Conservation (phyloP, 371 early-diverging fungal species). For the Mortierella sp. region DNA sequence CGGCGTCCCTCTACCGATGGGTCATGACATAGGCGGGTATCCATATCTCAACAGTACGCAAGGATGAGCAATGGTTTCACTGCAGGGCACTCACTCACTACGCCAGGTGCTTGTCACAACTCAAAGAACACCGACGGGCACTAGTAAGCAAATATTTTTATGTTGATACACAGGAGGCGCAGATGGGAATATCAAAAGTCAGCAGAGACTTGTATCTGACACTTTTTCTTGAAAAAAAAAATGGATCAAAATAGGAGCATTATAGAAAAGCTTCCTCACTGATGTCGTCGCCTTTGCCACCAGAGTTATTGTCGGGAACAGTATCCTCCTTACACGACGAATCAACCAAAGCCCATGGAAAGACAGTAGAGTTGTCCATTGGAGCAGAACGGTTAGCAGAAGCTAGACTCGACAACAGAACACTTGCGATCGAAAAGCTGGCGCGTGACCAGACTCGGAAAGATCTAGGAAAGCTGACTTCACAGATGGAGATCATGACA, state of each 20-base stretch:
- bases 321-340: not conserved
- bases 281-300: constrained; percentile 8
- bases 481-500: too few relatives aligned
- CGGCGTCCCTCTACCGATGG: not conserved
- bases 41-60: constrained; percentile 23
- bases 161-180: too few relatives aligned
- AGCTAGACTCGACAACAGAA: not conserved
- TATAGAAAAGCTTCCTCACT: constrained; percentile 14
- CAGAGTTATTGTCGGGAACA: not conserved
- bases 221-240: not conserved
- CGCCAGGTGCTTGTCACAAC: constrained; percentile 27
- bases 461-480: too few relatives aligned
- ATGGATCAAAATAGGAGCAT: constrained; percentile 8
- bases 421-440: constrained; percentile 1
- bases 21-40: constrained; percentile 22
- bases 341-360: too few relatives aligned
- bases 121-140: constrained; percentile 26
- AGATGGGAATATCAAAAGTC: too few relatives aligned
- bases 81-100: constrained; percentile 20
- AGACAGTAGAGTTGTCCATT: too few relatives aligned
- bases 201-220: too few relatives aligned
- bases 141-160: too few relatives aligned
- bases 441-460: constrained; percentile 2
- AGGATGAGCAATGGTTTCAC: constrained; percentile 38
- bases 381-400: not conserved